Percentiles rank a stretch among this genome's conserved stretches.
Evolutionary conservation across 1,139 yeast species (phyloP).

Genomic region (Maudiozyma humilis): DNA sequence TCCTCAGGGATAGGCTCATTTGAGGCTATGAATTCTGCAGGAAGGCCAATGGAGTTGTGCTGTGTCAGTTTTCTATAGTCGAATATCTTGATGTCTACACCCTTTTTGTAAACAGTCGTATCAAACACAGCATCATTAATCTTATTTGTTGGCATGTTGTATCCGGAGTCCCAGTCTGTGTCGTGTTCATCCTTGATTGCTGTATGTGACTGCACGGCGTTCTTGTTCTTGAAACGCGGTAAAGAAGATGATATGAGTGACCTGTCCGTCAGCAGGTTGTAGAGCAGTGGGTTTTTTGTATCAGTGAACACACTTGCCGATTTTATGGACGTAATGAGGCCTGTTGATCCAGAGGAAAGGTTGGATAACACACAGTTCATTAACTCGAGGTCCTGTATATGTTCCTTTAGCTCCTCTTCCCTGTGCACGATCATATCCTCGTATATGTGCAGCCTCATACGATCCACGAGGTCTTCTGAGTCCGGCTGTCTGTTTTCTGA

Average conservation of each 20-base stretch:
- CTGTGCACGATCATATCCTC: constrained; percentile 23
- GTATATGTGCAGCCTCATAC: constrained; percentile 36
- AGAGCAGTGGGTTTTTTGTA: constrained; percentile 66
- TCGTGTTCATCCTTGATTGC: constrained; percentile 11
- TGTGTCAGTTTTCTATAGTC: constrained; percentile 27
- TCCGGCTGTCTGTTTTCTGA: constrained; percentile 14
- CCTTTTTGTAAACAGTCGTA: constrained; percentile 76
- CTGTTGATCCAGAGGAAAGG: constrained; percentile 36
- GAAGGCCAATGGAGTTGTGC: constrained; percentile 24
- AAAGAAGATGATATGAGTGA: constrained; percentile 89
- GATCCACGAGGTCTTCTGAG: constrained; percentile 16
- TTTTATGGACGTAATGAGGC: constrained; percentile 31
- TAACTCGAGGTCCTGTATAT: constrained; percentile 29
- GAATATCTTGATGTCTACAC: constrained; percentile 55
- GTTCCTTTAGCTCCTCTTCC: constrained; percentile 20
- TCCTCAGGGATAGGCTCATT: not conserved
- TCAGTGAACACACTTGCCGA: constrained; percentile 25
- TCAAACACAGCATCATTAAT: constrained; percentile 25
- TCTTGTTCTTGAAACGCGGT: constrained; percentile 54
- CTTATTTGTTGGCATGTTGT: not conserved
- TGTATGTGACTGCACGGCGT: constrained; percentile 7
- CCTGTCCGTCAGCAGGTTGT: constrained; percentile 83
- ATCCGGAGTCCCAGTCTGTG: not conserved
- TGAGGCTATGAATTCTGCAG: constrained; percentile 8
- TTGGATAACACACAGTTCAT: constrained; percentile 32